phyloP scores from a whole-genome alignment of 768 basidiomycete species.

The Leccinum disarticulatum region DNA sequence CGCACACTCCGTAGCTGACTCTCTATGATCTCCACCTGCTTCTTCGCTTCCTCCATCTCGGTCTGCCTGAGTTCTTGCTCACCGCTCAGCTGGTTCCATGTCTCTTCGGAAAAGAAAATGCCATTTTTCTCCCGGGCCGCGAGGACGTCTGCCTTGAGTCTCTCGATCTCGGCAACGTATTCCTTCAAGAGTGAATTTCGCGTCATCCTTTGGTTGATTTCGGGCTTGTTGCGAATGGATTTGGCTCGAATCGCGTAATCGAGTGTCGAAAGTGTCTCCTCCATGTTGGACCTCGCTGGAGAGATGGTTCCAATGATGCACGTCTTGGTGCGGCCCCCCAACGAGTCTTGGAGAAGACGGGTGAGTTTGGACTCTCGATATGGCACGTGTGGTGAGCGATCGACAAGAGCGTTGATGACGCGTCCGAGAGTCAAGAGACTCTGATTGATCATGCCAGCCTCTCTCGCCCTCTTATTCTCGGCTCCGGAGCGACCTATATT shows the following conservation, averaged over 20 bases:
- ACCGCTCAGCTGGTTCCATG: constrained; percentile 77
- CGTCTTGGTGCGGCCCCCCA: constrained; percentile 95
- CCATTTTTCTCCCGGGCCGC: constrained; percentile 97
- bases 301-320: constrained; percentile 97
- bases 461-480: constrained; percentile 90
- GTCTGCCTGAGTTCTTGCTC: constrained; percentile 79
- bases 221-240: constrained; percentile 92
- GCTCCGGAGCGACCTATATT: constrained; percentile 96
- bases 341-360: constrained; percentile 96
- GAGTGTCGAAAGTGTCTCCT: constrained; percentile 96
- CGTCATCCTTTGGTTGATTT: constrained; percentile 92
- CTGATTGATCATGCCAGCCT: constrained; percentile 99
- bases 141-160: constrained; percentile 84
- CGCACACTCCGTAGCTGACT: constrained; percentile 74
- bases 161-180: constrained; percentile 90
- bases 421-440: constrained; percentile 94
- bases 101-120: constrained; percentile 89
- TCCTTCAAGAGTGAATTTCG: constrained; percentile 91
- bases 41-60: constrained; percentile 79
- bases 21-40: constrained; percentile 81
- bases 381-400: constrained; percentile 87
- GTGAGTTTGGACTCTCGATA: constrained; percentile 98
- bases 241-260: constrained; percentile 96
- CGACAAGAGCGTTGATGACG: constrained; percentile 95
- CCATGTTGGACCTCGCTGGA: constrained; percentile 89